Conservation (phyloP, 2,329 filamentous ascomycete genomes). For the Keithomyces neogunnii region DNA sequence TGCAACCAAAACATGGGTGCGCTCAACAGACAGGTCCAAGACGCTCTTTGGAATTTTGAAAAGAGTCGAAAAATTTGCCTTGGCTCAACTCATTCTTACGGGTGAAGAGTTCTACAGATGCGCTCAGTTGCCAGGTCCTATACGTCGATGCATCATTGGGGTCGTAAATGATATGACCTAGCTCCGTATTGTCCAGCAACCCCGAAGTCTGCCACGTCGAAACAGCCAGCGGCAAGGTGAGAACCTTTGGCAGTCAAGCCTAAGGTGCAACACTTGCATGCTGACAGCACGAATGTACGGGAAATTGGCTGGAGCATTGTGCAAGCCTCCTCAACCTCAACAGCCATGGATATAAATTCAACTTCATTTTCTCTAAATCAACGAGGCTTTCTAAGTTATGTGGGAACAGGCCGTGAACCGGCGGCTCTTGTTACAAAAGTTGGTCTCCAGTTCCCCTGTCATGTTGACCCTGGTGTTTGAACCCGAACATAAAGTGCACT, state of each 20-base stretch:
- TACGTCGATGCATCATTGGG: neutral
- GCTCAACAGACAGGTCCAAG: slow-evolving; percentile 69
- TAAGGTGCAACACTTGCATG: neutral
- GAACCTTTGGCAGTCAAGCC: neutral
- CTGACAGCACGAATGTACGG: neutral
- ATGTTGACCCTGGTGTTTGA: too few species aligned
- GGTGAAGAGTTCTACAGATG: neutral
- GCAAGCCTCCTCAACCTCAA: too few species aligned
- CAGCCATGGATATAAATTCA: too few species aligned
- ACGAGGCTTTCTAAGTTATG: too few species aligned
- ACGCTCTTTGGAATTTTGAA: slow-evolving; percentile 44
- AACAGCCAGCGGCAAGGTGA: neutral
- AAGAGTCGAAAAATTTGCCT: slow-evolving; percentile 48
- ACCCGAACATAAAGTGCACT: too few species aligned
- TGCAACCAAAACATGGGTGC: slow-evolving; percentile 75
- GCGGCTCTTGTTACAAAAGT: too few species aligned
- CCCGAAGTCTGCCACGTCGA: neutral
- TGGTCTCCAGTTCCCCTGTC: too few species aligned
- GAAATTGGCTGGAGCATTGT: too few species aligned
- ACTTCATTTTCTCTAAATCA: too few species aligned
- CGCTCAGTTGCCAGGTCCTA: neutral
- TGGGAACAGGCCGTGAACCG: too few species aligned
- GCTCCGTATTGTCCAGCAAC: neutral
- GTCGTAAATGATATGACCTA: neutral
- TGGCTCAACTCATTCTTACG: neutral